Conservation (phyloP, 805 yeast genomes). For the Yarrowia deformans region DNA sequence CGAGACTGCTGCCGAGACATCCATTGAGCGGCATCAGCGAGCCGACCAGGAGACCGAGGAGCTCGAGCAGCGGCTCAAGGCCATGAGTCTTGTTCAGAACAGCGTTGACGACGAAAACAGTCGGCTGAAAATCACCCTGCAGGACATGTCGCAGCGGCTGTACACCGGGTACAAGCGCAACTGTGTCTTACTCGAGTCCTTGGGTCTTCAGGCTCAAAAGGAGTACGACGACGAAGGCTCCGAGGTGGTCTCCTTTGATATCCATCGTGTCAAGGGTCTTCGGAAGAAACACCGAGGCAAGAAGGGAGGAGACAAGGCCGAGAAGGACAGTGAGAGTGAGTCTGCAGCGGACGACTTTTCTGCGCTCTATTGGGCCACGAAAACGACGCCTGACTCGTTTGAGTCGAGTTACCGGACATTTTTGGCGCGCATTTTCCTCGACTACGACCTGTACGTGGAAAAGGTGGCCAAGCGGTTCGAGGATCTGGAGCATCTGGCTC, state of each 20-base stretch:
- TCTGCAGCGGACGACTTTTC: constrained; percentile 34
- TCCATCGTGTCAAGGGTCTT: constrained; percentile 77
- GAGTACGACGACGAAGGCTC: constrained; percentile 53
- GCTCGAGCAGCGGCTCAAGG: constrained; percentile 53
- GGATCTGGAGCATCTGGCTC: constrained; percentile 90
- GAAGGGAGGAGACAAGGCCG: constrained; percentile 4
- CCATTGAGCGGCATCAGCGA: constrained; percentile 40
- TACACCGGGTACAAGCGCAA: constrained; percentile 50
- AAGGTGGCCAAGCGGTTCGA: constrained; percentile 75
- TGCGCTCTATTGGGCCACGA: constrained; percentile 59
- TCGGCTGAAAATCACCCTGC: constrained; percentile 44
- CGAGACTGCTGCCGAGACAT: constrained; percentile 49
- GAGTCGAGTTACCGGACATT: constrained; percentile 43
- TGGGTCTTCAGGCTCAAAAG: constrained; percentile 60
- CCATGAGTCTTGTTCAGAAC: constrained; percentile 44
- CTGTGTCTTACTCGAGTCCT: constrained; percentile 70
- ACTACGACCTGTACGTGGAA: constrained; percentile 52
- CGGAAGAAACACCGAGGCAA: constrained; percentile 37
- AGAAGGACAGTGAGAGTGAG: constrained; percentile 28
- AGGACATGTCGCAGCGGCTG: constrained; percentile 55
- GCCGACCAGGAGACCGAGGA: constrained; percentile 51
- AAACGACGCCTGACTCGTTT: constrained; percentile 41
- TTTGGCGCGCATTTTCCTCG: constrained; percentile 49
- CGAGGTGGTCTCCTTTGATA: constrained; percentile 52
- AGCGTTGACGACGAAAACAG: constrained; percentile 46